Evolutionary conservation across 2,329 filamentous ascomycete genomes (phyloP).

Genomic region (Ceratocystis lukuohia): DNA sequence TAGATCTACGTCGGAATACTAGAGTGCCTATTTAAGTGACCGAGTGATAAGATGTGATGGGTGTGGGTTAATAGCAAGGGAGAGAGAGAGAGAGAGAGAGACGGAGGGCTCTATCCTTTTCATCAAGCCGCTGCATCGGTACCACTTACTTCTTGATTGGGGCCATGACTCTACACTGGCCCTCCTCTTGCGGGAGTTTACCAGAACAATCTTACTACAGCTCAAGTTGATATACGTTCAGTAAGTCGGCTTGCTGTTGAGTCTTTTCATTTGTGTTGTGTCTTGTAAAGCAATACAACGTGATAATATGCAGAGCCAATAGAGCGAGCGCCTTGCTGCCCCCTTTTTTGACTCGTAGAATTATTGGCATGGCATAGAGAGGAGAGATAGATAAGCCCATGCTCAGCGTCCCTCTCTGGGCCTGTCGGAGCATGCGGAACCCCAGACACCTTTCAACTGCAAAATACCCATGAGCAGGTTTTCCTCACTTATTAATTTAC

Average conservation of each 20-base stretch:
- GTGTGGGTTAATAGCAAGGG: background rate
- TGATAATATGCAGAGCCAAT: too few relatives aligned
- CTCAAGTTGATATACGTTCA: too few relatives aligned
- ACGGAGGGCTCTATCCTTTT: too few relatives aligned
- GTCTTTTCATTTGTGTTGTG: too few relatives aligned
- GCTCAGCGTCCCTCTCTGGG: background rate
- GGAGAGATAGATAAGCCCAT: background rate
- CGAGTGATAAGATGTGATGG: background rate
- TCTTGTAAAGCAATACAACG: too few relatives aligned
- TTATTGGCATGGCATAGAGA: background rate
- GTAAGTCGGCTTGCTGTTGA: too few relatives aligned
- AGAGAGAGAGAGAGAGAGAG: too few relatives aligned
- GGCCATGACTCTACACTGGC: too few relatives aligned
- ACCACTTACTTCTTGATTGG: too few relatives aligned
- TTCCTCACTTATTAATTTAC: background rate
- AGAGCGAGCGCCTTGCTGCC: background rate
- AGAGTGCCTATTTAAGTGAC: background rate
- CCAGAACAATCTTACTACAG: too few relatives aligned
- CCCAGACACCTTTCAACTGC: background rate
- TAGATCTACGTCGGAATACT: background rate
- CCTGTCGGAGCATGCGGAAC: background rate
- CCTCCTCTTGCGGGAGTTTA: too few relatives aligned
- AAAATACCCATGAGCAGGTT: background rate
- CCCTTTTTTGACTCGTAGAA: background rate
- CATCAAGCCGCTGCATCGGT: too few relatives aligned